Percentiles rank a stretch among this genome's conserved stretches.
These are phyloP conservation scores for Trichoderma hamatum DNA, from an alignment of 2,329 filamentous ascomycete species.

Conservation along the genomic window DNA sequence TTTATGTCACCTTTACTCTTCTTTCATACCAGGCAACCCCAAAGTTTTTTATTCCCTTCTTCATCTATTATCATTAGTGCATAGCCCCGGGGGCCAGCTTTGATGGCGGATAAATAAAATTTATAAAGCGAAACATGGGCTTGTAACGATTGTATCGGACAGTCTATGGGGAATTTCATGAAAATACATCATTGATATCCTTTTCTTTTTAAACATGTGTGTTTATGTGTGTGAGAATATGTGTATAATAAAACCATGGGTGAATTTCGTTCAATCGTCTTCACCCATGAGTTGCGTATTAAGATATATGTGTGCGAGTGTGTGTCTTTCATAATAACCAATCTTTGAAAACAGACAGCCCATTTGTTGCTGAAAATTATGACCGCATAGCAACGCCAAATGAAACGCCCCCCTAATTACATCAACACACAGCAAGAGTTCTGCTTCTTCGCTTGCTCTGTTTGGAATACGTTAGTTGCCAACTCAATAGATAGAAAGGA, in stretches of 20 bases:
- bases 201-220: constrained; percentile 1
- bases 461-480: constrained; percentile 17
- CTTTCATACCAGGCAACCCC: neutral
- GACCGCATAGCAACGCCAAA: constrained; percentile 41
- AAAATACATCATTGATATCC: constrained; percentile 14
- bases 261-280: neutral
- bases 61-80: constrained; percentile 14
- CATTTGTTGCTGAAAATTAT: constrained; percentile 35
- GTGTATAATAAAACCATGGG: neutral
- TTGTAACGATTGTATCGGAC: neutral
- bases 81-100: constrained; percentile 14
- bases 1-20: constrained; percentile 13
- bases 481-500: neutral
- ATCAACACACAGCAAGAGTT: constrained; percentile 76
- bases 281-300: constrained; percentile 10
- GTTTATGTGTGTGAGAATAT: neutral
- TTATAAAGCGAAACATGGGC: constrained; percentile 4
- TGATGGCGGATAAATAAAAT: constrained; percentile 9
- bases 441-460: constrained; percentile 74
- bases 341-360: constrained; percentile 37
- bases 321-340: constrained; percentile 38
- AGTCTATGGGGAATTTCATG: neutral
- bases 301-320: constrained; percentile 30
- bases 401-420: constrained; percentile 47
- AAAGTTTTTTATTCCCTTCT: constrained; percentile 5